Percentiles rank a stretch among this genome's conserved stretches.
Conservation (phyloP, 2,329 filamentous ascomycete genomes). For the Blumeria graminis region DNA sequence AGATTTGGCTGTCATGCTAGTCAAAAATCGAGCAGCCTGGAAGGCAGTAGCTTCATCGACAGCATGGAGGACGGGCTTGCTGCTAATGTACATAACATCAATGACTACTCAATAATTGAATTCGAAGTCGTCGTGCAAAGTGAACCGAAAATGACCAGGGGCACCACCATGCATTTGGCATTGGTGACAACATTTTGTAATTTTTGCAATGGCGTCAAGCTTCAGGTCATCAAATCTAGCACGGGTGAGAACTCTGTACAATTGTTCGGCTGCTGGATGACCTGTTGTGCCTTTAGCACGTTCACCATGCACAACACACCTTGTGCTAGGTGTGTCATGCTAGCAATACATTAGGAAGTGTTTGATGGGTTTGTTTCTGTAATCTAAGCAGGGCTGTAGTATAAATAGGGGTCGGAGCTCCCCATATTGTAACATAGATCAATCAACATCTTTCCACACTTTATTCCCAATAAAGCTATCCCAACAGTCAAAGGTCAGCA, state of each 20-base stretch:
- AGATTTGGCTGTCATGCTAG: not conserved
- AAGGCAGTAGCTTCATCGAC: conserved; percentile 1
- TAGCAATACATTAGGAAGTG: no score
- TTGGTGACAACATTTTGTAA: not conserved
- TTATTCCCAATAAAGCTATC: no score
- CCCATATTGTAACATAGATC: no score
- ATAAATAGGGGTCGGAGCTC: no score
- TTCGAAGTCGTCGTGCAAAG: not conserved
- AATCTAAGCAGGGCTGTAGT: no score
- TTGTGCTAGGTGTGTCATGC: no score
- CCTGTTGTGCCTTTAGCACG: no score
- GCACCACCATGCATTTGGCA: conserved; percentile 1
- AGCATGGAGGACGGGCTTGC: conserved; percentile 1
- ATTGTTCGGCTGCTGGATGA: not conserved
- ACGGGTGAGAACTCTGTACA: not conserved
- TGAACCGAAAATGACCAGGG: not conserved
- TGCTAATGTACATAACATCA: conserved; percentile 2
- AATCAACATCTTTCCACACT: no score
- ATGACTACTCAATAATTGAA: not conserved
- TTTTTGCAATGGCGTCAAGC: not conserved
- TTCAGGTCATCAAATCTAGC: not conserved
- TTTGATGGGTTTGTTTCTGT: no score
- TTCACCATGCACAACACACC: no score
- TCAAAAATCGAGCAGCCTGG: conserved; percentile 1
- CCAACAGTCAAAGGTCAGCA: no score